These are phyloP conservation scores for Pyrus pyrifolia DNA, from an alignment of 306 rosid species.

Conservation along the genomic window DNA sequence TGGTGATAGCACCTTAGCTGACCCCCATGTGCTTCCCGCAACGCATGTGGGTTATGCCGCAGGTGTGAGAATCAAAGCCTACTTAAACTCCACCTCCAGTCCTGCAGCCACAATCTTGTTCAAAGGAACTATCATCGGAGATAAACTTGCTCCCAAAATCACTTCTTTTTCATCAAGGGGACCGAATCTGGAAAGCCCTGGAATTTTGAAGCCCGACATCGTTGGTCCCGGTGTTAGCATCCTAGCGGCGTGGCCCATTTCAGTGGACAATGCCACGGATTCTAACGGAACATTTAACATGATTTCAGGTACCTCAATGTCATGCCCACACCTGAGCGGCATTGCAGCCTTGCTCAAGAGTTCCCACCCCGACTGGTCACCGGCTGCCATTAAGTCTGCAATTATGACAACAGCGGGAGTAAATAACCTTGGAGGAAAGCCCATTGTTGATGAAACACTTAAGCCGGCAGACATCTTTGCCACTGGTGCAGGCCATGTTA, in stretches of 20 bases:
- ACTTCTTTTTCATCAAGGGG: slow-evolving; percentile 53
- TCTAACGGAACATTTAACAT: slow-evolving; percentile 3
- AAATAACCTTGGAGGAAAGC: neutral
- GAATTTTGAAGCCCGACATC: slow-evolving; percentile 57
- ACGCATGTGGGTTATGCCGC: slow-evolving; percentile 32
- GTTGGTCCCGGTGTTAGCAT: slow-evolving; percentile 55
- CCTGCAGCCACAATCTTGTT: slow-evolving; percentile 36
- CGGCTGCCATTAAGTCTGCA: slow-evolving; percentile 54
- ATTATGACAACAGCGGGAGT: slow-evolving; percentile 14
- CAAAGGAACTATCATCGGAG: slow-evolving; percentile 47
- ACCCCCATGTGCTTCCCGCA: slow-evolving; percentile 36
- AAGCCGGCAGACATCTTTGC: slow-evolving; percentile 39
- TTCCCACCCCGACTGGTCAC: slow-evolving; percentile 69
- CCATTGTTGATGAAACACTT: slow-evolving; percentile 9
- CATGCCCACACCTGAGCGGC: slow-evolving; percentile 56
- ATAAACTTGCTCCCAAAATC: slow-evolving; percentile 30
- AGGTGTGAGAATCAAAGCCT: slow-evolving; percentile 30
- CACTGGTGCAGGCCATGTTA: slow-evolving; percentile 50
- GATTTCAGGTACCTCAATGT: slow-evolving; percentile 46
- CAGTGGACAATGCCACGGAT: neutral
- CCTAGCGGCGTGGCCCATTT: slow-evolving; percentile 51
- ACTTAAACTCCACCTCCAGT: slow-evolving; percentile 24
- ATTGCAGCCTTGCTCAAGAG: slow-evolving; percentile 47
- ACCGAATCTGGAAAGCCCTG: slow-evolving; percentile 38
- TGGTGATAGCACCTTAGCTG: slow-evolving; percentile 29